A percentile compares a stretch with the other conserved stretches of the same genome.
Conservation (phyloP, 805 yeast species). For the Maudiozyma bulderi region DNA sequence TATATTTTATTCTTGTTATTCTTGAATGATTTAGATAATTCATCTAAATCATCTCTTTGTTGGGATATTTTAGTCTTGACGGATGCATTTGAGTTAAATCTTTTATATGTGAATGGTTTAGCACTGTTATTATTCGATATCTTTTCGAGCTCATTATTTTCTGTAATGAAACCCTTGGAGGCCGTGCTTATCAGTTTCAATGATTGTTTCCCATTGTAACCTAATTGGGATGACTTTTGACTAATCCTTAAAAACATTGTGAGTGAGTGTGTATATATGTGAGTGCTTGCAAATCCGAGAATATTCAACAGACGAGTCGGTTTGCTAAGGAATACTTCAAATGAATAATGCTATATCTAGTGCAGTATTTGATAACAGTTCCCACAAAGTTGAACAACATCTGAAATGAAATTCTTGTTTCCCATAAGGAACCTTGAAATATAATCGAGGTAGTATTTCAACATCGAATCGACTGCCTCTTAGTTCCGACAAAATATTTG, state of each 20-base stretch:
- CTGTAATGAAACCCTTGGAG: not conserved
- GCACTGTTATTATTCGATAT: not conserved
- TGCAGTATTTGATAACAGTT: too few species aligned
- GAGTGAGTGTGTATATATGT: not conserved
- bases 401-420: too few species aligned
- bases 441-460: too few species aligned
- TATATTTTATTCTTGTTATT: not conserved
- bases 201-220: not conserved
- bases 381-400: too few species aligned
- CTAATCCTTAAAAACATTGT: conserved; percentile 1
- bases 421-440: too few species aligned
- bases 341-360: too few species aligned
- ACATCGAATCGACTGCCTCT: too few species aligned
- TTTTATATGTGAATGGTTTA: not conserved
- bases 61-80: not conserved
- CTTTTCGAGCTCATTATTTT: not conserved
- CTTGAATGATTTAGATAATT: not conserved
- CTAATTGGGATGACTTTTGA: conserved; percentile 1
- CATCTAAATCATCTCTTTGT: not conserved
- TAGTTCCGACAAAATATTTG: too few species aligned
- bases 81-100: not conserved
- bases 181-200: not conserved
- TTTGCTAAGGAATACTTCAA: too few species aligned
- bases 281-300: not conserved
- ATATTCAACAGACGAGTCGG: too few species aligned